Evolutionary conservation across 2,329 filamentous ascomycete species (phyloP).

Genomic region (Pseudogymnoascus pannorum): DNA sequence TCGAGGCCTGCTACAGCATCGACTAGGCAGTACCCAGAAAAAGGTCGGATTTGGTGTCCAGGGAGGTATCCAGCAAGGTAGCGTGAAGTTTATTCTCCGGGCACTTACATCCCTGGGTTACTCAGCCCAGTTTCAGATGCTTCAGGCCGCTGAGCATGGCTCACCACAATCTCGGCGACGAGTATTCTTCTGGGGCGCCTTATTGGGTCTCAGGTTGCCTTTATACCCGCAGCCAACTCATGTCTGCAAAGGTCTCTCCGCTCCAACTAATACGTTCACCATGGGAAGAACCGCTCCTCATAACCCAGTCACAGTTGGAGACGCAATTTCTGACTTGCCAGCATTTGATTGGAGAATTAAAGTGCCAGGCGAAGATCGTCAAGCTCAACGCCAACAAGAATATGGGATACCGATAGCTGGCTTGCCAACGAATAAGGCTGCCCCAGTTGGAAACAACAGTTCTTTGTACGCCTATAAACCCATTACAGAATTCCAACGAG

Average conservation of each 20-base stretch:
- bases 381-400: background rate
- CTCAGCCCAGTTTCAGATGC: slow-evolving; percentile 15
- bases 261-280: slow-evolving; percentile 9
- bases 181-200: slow-evolving; percentile 18
- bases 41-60: background rate
- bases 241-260: background rate
- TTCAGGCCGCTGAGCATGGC: slow-evolving; percentile 16
- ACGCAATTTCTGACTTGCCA: slow-evolving; percentile 16
- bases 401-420: background rate
- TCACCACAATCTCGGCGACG: slow-evolving; percentile 15
- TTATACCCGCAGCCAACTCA: slow-evolving; percentile 16
- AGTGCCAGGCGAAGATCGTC: background rate
- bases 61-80: background rate
- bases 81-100: slow-evolving; percentile 18
- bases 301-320: slow-evolving; percentile 13
- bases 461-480: background rate
- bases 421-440: background rate
- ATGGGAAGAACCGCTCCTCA: slow-evolving; percentile 14
- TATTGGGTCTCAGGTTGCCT: slow-evolving; percentile 14
- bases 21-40: slow-evolving; percentile 14
- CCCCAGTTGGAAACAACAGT: background rate
- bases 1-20: slow-evolving; percentile 10
- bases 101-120: slow-evolving; percentile 18
- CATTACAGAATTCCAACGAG: slow-evolving; percentile 6
- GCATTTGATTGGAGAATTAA: slow-evolving; percentile 5